Conservation (phyloP, 108 stramenopile genomes). For the Cyclotella baltica region DNA sequence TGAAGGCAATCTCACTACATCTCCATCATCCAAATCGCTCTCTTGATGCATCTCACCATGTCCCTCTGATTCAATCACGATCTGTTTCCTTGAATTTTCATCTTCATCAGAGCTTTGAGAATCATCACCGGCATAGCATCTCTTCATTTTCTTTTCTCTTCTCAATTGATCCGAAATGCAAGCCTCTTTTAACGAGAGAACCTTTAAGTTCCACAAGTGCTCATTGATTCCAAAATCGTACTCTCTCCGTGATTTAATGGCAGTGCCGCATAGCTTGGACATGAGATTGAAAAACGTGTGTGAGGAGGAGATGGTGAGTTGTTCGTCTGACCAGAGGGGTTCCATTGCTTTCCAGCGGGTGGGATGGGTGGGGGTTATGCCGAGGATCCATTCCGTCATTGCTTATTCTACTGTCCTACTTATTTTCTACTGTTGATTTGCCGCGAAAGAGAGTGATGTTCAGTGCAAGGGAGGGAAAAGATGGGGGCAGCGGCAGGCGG, state of each 20-base stretch:
- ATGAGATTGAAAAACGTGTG: conserved; percentile 39
- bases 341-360: conserved; percentile 15
- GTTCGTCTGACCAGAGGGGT: conserved; percentile 47
- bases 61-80: neutral
- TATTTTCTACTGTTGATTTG: too few relatives aligned
- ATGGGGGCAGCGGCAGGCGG: too few relatives aligned
- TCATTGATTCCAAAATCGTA: conserved; percentile 40
- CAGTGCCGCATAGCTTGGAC: conserved; percentile 40
- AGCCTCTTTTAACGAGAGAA: conserved; percentile 22
- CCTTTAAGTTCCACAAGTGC: conserved; percentile 48
- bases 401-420: too few relatives aligned
- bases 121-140: neutral
- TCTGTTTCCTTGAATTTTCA: conserved; percentile 25
- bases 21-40: conserved; percentile 15
- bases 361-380: conserved; percentile 39
- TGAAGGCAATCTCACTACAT: conserved; percentile 3
- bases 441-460: too few relatives aligned
- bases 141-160: neutral
- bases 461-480: too few relatives aligned
- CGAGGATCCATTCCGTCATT: conserved; percentile 39
- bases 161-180: conserved; percentile 23
- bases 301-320: conserved; percentile 25
- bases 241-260: conserved; percentile 32
- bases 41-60: neutral
- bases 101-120: conserved; percentile 30